Evolutionary conservation across 352 stramenopile genomes (phyloP), one percentile per base, ranked within the genome.

Genomic region (Globisporangium yorkense): DNA sequence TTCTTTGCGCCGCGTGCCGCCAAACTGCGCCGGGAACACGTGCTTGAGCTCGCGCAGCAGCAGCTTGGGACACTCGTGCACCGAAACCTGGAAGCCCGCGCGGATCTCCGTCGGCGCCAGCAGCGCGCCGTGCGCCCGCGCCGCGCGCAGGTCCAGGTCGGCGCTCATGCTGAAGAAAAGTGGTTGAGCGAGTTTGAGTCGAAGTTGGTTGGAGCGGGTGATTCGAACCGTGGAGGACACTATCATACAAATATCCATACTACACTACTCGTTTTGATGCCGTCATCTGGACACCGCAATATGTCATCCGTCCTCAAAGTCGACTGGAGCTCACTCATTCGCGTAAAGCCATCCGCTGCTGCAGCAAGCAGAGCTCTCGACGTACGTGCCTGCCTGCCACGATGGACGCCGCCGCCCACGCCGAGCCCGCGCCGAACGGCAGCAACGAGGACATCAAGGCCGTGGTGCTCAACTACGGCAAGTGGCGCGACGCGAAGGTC

Each of bases 391-490:
- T 6, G 9, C 33, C 40, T 46, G 40, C 40, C 20, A 13, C 43
- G 43, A 48, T 48, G 43, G 43, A 48, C 43, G 43, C 43, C n/a
- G 12, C 33, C 5, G 15, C 12, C 9, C 31, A 48, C 44, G 45
- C 44, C 12, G 2, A 37, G 33, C 16, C 24, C 21, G 40, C 35
- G 13, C 27, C 54, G 37, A 40, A 21, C 52, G 68, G 66, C 27
- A 67, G 70, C 62, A 71, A 84, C 27, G 77, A 87, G 33, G 78
- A 92, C 35, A 64, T 78, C 51, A 94, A 94, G 67, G 61, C 87
- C 50, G 90, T 94, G 67, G 74, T 94, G 60, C 80, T 94, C 66
- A 94, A 94, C 68, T 94, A 91, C 55, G 85, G 83, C 71, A 89
- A 92, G 71, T 94, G 83, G 83, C 89, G 88, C 58, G 78, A 89